These are phyloP conservation scores for Dunaliella primolecta DNA, from an alignment of 139 green algal species.

Conservation along the genomic window DNA sequence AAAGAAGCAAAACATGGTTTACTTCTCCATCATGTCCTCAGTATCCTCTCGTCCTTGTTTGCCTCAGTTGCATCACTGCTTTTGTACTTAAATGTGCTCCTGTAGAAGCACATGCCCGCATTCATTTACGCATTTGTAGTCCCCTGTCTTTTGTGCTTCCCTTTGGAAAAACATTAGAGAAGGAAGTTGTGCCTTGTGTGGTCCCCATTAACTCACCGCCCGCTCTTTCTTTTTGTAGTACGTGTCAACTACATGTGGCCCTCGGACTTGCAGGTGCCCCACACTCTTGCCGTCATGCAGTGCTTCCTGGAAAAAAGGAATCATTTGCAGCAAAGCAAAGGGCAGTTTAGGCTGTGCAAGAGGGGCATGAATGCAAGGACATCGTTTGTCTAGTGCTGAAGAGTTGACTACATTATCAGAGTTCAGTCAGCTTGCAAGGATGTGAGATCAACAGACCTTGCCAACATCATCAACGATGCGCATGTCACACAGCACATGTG, in stretches of 20 bases:
- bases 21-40: neutral
- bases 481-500: constrained; percentile 59
- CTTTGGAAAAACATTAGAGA: neutral
- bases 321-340: neutral
- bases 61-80: neutral
- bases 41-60: neutral
- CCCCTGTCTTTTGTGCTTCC: neutral
- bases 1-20: too few species aligned
- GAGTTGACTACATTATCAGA: neutral
- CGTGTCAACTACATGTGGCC: constrained; percentile 42
- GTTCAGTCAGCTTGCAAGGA: neutral
- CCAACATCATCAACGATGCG: constrained; percentile 61
- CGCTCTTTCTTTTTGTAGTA: constrained; percentile 55
- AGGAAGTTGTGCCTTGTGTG: too few species aligned
- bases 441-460: constrained; percentile 27
- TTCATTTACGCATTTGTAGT: neutral
- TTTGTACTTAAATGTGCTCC: neutral
- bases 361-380: neutral
- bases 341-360: neutral
- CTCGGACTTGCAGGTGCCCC: constrained; percentile 72
- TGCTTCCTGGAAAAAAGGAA: neutral
- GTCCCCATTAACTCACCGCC: constrained; percentile 16
- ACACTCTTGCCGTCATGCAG: constrained; percentile 45
- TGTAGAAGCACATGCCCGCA: neutral
- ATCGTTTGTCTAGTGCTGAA: neutral